phyloP scores from a whole-genome alignment of 2,329 filamentous ascomycete species.

The Ceratocystis cubensis region DNA sequence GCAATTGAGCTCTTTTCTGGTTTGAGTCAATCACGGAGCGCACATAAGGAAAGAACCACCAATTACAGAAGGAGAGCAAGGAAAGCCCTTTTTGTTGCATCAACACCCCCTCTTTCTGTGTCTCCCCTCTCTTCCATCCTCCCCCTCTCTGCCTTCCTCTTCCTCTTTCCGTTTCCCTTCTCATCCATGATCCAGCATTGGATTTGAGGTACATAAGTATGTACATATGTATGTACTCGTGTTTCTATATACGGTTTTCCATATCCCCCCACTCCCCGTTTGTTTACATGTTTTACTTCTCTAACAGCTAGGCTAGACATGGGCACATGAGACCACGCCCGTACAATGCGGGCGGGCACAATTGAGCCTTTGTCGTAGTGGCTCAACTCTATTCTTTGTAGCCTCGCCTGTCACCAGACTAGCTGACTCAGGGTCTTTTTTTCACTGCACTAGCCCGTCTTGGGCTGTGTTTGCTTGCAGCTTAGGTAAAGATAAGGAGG shows the following conservation, averaged over 20 bases:
- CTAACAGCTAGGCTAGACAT: background rate
- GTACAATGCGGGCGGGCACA: background rate
- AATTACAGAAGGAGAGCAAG: background rate
- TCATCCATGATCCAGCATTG: background rate
- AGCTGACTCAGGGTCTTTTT: background rate
- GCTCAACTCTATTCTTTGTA: slow-evolving; percentile 5
- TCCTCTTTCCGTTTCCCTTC: background rate
- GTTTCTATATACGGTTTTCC: background rate
- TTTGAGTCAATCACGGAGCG: background rate
- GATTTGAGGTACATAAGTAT: slow-evolving; percentile 1
- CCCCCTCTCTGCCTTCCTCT: background rate
- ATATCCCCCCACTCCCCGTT: background rate
- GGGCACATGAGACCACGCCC: background rate
- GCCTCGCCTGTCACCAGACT: background rate
- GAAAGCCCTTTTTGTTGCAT: slow-evolving; percentile 1
- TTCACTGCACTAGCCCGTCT: background rate
- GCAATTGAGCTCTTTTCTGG: slow-evolving; percentile 3
- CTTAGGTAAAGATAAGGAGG: background rate
- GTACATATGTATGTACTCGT: background rate
- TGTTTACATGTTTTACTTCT: background rate
- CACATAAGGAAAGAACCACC: background rate
- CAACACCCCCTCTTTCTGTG: background rate
- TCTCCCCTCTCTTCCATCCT: background rate
- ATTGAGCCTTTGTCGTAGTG: background rate
- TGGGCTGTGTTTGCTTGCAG: background rate